Conservation (phyloP, 331 rosid genomes). For the Quercus tomentella region DNA sequence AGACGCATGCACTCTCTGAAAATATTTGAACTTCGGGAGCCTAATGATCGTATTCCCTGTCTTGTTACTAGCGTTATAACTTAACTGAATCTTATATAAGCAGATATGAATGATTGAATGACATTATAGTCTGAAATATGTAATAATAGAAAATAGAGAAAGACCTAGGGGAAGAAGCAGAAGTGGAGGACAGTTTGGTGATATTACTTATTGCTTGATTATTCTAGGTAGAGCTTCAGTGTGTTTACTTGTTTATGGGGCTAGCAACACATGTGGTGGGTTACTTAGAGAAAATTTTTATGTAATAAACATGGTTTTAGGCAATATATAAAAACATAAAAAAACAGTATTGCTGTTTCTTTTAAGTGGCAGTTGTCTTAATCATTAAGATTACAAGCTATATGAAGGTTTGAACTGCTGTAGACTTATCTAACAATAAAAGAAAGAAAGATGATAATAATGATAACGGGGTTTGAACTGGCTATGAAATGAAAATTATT, state of each 20-base stretch:
- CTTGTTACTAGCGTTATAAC: background rate
- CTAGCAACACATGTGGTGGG: background rate
- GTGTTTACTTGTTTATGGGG: background rate
- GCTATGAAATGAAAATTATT: background rate
- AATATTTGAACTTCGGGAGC: background rate
- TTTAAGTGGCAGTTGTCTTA: background rate
- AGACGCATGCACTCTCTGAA: background rate
- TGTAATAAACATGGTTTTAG: background rate
- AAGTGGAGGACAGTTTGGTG: background rate
- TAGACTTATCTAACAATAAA: background rate
- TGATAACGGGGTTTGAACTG: background rate
- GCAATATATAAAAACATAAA: background rate
- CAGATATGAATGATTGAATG: background rate
- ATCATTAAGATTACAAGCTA: background rate
- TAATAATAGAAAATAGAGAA: background rate
- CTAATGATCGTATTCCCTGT: background rate
- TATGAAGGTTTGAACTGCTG: background rate
- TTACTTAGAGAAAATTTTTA: background rate
- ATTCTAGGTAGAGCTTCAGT: background rate
- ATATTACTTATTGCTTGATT: background rate
- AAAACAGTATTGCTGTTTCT: background rate
- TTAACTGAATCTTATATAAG: background rate
- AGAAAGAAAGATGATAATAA: too few species aligned
- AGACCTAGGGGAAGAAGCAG: background rate
- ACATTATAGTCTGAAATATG: background rate